Conservation (phyloP, 2,329 filamentous ascomycete species). For the Exophiala aquamarina region DNA sequence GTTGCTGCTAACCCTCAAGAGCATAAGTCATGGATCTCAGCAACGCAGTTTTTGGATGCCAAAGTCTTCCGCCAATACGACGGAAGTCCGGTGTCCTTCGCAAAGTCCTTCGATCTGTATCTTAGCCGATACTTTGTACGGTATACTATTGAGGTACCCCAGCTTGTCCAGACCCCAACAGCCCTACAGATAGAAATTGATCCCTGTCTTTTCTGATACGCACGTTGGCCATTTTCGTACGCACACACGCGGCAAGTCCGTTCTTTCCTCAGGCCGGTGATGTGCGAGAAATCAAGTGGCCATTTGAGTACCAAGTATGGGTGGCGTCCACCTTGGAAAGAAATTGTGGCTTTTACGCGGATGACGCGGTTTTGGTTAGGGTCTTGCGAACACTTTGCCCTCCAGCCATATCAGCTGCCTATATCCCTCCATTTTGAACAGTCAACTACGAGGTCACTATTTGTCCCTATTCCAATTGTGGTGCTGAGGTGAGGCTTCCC, state of each 20-base stretch:
- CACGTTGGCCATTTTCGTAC: not conserved
- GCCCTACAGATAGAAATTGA: too few species aligned
- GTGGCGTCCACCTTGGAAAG: too few species aligned
- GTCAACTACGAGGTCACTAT: slow-evolving; percentile 8
- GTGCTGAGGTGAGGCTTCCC: slow-evolving; percentile 5
- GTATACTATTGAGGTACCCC: too few species aligned
- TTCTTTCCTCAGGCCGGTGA: not conserved
- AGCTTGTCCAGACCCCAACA: too few species aligned
- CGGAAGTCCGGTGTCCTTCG: too few species aligned
- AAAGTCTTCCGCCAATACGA: too few species aligned
- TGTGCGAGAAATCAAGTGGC: not conserved
- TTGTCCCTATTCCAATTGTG: not conserved
- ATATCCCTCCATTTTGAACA: not conserved
- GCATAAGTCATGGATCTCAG: too few species aligned
- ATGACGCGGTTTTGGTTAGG: slow-evolving; percentile 13
- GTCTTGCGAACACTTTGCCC: not conserved
- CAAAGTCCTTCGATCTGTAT: too few species aligned
- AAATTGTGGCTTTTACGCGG: slow-evolving; percentile 12
- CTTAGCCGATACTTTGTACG: too few species aligned
- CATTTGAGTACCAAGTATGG: too few species aligned
- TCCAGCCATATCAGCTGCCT: slow-evolving; percentile 15
- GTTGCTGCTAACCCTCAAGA: too few species aligned
- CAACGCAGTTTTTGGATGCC: not conserved
- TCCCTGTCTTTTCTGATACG: not conserved
- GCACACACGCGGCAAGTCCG: slow-evolving; percentile 1